Evolutionary conservation across 2,329 filamentous ascomycete genomes (phyloP).

Genomic region (Seiridium cupressi): DNA sequence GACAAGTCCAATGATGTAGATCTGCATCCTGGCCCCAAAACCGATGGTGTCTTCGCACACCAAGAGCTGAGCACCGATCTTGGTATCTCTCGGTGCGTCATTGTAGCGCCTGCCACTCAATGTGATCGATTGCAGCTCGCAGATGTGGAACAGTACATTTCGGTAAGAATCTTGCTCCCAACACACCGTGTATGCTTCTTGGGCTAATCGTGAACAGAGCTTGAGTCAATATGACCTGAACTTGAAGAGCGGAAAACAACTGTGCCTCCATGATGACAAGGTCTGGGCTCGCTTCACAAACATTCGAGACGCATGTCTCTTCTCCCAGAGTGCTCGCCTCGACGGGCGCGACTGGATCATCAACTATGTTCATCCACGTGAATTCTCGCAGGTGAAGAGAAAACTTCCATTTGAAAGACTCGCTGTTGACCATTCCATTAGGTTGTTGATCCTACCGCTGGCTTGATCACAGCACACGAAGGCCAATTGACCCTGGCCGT

Average conservation of each 20-base stretch:
- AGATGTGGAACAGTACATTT: slow-evolving; percentile 43
- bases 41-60: slow-evolving; percentile 1
- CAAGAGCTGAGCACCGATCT: slow-evolving; percentile 42
- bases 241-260: slow-evolving; percentile 33
- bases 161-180: slow-evolving; percentile 35
- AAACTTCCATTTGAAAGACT: no score
- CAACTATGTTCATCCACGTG: slow-evolving; percentile 40
- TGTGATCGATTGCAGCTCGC: slow-evolving; percentile 25
- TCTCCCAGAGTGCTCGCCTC: slow-evolving; percentile 43
- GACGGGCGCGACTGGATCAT: slow-evolving; percentile 45
- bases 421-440: slow-evolving; percentile 8
- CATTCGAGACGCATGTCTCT: slow-evolving; percentile 55
- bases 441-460: slow-evolving; percentile 25
- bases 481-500: slow-evolving; percentile 55
- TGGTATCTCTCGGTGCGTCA: slow-evolving; percentile 43
- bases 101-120: slow-evolving; percentile 32
- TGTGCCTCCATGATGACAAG: slow-evolving; percentile 35
- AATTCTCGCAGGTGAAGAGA: slow-evolving; percentile 38
- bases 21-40: neutral
- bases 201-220: slow-evolving; percentile 29
- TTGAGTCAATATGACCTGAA: slow-evolving; percentile 30
- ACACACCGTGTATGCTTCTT: neutral
- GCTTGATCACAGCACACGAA: slow-evolving; percentile 43
- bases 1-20: neutral
- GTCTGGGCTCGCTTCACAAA: slow-evolving; percentile 59